Conservation (phyloP, 2,329 filamentous ascomycete genomes). For the Verticillium dahliae region DNA sequence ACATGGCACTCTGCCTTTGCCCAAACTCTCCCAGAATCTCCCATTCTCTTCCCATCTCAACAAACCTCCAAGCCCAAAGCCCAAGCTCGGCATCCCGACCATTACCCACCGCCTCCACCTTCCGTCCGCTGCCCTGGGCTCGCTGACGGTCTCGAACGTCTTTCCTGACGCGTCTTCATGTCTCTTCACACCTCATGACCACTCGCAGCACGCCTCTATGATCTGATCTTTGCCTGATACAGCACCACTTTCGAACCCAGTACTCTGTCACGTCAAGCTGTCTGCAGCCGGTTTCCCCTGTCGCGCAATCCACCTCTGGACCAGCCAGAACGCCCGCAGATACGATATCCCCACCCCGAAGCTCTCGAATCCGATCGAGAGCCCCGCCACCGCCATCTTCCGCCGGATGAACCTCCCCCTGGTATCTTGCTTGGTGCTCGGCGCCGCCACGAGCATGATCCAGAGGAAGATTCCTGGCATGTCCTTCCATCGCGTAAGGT, state of each 20-base stretch:
- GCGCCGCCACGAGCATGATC: conserved; percentile 19
- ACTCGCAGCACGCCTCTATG: background rate
- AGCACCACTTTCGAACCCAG: background rate
- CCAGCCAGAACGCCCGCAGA: conserved; percentile 18
- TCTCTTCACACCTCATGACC: background rate
- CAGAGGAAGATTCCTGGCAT: conserved; percentile 23
- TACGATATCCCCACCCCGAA: conserved; percentile 18
- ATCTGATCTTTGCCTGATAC: background rate
- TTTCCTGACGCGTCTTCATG: background rate
- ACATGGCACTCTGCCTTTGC: background rate
- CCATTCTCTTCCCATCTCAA: background rate
- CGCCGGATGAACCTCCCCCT: conserved; percentile 21
- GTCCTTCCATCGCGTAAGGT: conserved; percentile 19
- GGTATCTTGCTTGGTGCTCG: conserved; percentile 15
- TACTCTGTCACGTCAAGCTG: background rate
- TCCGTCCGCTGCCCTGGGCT: background rate
- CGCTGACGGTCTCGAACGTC: background rate
- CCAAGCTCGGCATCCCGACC: conserved; percentile 1
- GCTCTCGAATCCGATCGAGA: conserved; percentile 19
- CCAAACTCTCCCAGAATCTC: background rate
- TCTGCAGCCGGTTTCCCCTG: background rate
- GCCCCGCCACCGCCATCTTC: conserved; percentile 19
- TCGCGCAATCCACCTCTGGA: conserved; percentile 20
- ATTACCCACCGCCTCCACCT: background rate
- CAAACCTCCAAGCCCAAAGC: background rate